Base-by-base conservation (phyloP, 2,329 filamentous ascomycete species). In the Verticillium isaacii region DNA sequence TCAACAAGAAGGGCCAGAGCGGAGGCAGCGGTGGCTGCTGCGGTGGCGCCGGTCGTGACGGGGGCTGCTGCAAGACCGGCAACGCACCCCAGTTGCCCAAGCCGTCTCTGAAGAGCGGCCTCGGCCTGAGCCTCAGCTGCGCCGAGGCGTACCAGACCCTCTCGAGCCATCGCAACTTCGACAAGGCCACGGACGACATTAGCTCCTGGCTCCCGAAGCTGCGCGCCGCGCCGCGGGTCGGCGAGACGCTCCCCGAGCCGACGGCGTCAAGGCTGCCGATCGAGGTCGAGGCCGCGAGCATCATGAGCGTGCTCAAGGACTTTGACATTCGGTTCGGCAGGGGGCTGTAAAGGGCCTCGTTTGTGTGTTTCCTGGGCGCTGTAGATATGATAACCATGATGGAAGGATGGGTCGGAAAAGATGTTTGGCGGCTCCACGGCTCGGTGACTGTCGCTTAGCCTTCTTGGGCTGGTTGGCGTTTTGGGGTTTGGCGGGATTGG, bases 231-330 rank as follows among this genome's bases (percentile, higher is more conserved):
- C 82, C 82, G 2, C 72, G 75, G 56, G 64, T 69, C 65, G 65
- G 68, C 68, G 70, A 57, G 69, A 77, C 45, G 64, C 76, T 61
- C 68, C 72, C 41, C 34, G 68, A 60, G 29, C 59, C 56, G 62
- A 59, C 58, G 41, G 58, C 58, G 9, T 58, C 56, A n/a, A 79
- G 79, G 61, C 82, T 83, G 52, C 87, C 90, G 1, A 87, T 93
- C 68, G 90, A 93, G 72, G 89, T 93, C 17, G 90, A 93, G 75
- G 89, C 90, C 7, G 90, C 90, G 0, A 93, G 90, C 73, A 92
- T 93, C 60, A 93, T 93, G 90, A 89, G 89, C 52, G 90, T 93
- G n/a, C 76, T 93, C 63, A 91, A 90, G 73, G 88, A 90, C 65
- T 93, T 93, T 75, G 90, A 93, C 69, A 82, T 91, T 58, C 79